phyloP scores from a whole-genome alignment of 176 grass and related monocot species.

The Carex parvula region DNA sequence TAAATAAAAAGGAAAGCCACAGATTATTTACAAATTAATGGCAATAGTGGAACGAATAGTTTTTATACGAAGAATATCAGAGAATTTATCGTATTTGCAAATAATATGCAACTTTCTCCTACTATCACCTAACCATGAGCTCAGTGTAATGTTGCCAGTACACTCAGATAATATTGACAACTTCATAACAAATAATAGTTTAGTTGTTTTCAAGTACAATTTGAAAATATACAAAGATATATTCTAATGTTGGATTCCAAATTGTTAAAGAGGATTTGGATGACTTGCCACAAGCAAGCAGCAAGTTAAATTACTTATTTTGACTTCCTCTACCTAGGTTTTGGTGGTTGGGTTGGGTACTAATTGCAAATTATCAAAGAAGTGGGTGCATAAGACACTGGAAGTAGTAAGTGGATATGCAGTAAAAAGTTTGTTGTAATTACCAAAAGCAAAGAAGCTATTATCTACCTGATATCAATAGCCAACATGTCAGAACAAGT shows the following conservation, averaged over 20 bases:
- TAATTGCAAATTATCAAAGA: not conserved
- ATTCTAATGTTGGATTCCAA: not conserved
- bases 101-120: not conserved
- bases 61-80: not conserved
- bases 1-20: not conserved
- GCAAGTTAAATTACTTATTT: not conserved
- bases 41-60: not conserved
- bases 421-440: not conserved
- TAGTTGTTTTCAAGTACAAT: not conserved
- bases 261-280: not conserved
- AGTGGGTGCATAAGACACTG: not conserved
- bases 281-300: not conserved
- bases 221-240: not conserved
- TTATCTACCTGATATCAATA: constrained; percentile 76
- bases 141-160: not conserved
- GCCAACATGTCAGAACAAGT: constrained; percentile 64
- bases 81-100: not conserved
- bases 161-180: not conserved
- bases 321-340: not conserved
- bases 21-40: constrained; percentile 8
- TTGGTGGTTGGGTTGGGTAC: not conserved
- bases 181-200: not conserved
- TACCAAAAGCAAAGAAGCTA: not conserved
- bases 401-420: not conserved
- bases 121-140: not conserved